Evolutionary conservation across 179 eudicot species (phyloP).

Genomic region (Heliamphora pulchella): DNA sequence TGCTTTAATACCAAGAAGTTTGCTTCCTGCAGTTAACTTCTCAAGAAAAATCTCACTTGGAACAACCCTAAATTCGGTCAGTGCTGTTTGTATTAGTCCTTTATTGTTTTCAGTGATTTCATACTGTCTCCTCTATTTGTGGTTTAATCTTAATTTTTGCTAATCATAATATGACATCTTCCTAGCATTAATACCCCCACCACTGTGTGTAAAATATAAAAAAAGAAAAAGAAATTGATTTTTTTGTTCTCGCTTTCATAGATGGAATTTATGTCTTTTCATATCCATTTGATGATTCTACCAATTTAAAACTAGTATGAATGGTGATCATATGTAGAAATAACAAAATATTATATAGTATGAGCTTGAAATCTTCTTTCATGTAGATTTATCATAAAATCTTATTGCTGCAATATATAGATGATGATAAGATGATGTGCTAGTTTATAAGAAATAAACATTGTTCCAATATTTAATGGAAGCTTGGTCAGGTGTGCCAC

Average conservation of each 20-base stretch:
- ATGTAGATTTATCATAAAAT: neutral
- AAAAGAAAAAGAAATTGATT: neutral
- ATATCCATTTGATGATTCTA: neutral
- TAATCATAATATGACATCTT: neutral
- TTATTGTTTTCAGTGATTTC: conserved; percentile 2
- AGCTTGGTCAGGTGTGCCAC: no score
- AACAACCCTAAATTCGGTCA: neutral
- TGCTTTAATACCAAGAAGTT: neutral
- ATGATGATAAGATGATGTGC: no score
- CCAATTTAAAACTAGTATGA: neutral
- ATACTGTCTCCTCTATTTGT: neutral
- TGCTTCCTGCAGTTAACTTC: neutral
- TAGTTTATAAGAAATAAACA: no score
- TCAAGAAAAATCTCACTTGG: neutral
- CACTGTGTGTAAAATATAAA: neutral
- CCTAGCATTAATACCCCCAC: neutral
- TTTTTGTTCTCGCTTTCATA: neutral
- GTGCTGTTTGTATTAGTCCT: neutral
- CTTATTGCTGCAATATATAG: no score
- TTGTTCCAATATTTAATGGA: no score
- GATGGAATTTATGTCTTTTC: neutral
- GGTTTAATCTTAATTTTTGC: neutral
- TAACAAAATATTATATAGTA: neutral
- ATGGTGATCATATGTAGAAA: neutral
- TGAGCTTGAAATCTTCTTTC: no score